Base-by-base conservation (phyloP, 1,139 yeast genomes). In the Pichia sorboxylosa region DNA sequence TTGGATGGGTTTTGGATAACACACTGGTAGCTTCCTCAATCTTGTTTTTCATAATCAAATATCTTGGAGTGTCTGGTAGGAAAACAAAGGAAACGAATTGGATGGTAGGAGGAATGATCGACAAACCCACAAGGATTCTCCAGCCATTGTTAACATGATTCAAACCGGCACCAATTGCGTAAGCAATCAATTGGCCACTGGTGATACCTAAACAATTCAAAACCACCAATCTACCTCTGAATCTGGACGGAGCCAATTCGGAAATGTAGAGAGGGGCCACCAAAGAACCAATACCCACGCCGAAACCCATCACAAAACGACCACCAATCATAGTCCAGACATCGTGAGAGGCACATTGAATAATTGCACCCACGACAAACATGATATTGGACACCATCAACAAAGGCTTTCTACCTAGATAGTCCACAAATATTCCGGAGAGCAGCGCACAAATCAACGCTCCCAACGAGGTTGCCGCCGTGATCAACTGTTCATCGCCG, bases 51-150 rank as follows among this genome's bases (percentile, higher is more conserved):
- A 80, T 73, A 31, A 87, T 76, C 46, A 85, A 76, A 57, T 61
- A 90, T 54, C 98, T 70, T 34, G 98, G 97, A 11, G 97, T 85
- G 51, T 90, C 98, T 7, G 98, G 97, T 55, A 90, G 69, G 62
- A 83, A 85, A 52, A 74, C 58, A 54, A 90, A 87, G 35, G 83
- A 65, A 14, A 64, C 64, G 55, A 82, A 71, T 58, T 90, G 98
- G 25, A 75, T 39, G 18, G 70, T 77, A 4, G 95, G 83, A 7
- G 98, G 97, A 16, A 87, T 70, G 64, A 87, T 69, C 36, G 95
- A 80, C 30, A 87, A 61, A 2, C 96, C 97, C 24, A 87, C 95
- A 25, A 85, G 67, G 29, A 84, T 72, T 57, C 96, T 71, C 98
- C 98, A 87, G 34, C 97, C 97, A 48, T 83, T 77, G 40, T 66